Conservation (phyloP, 2,329 filamentous ascomycete species). For the Talaromyces sp. region DNA sequence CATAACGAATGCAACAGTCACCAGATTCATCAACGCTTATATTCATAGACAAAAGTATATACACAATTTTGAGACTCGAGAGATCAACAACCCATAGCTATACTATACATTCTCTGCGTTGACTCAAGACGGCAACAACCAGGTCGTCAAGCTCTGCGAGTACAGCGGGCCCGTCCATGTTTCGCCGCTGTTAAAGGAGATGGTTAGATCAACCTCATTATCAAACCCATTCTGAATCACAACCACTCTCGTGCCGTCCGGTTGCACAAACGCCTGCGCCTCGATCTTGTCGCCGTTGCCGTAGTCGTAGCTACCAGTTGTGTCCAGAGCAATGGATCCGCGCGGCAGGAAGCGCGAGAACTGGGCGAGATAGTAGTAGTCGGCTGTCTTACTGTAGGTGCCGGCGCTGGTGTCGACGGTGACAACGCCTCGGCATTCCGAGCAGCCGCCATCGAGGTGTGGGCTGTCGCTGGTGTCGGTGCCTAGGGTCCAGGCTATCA, state of each 20-base stretch:
- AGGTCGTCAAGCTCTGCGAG: slow-evolving; percentile 23
- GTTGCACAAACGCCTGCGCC: slow-evolving; percentile 44
- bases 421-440: background rate
- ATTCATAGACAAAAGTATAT: background rate
- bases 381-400: slow-evolving; percentile 2
- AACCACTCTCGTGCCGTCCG: slow-evolving; percentile 41
- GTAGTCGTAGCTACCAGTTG: slow-evolving; percentile 42
- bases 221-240: slow-evolving; percentile 45
- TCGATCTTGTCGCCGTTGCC: slow-evolving; percentile 31
- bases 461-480: slow-evolving; percentile 3
- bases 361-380: slow-evolving; percentile 2
- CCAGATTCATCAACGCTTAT: background rate
- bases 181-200: slow-evolving; percentile 17
- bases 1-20: too few relatives aligned
- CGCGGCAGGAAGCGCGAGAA: slow-evolving; percentile 5
- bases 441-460: slow-evolving; percentile 3
- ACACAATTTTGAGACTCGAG: background rate
- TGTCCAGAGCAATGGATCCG: slow-evolving; percentile 30
- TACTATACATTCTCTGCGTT: too few relatives aligned
- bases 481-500: slow-evolving; percentile 6
- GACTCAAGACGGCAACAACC: slow-evolving; percentile 19
- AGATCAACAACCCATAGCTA: background rate
- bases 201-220: slow-evolving; percentile 40
- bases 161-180: slow-evolving; percentile 25
- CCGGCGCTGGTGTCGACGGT: slow-evolving; percentile 1